phyloP scores from a whole-genome alignment of 2,329 filamentous ascomycete species.

The Dichotomopilus funicola region DNA sequence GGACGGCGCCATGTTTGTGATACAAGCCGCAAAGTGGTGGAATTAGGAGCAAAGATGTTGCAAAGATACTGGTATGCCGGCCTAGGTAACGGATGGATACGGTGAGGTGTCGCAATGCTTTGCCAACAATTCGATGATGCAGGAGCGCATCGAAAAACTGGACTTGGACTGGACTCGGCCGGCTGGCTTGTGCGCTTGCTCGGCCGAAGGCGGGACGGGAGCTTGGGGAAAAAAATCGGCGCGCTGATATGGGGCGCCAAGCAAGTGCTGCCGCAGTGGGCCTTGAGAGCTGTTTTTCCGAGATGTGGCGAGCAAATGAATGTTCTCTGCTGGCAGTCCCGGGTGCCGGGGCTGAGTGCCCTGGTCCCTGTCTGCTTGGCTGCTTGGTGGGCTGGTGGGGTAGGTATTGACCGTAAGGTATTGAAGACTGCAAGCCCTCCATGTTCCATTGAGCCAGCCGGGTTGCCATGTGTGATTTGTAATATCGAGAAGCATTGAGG shows the following conservation, averaged over 20 bases:
- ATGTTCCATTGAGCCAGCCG: too few relatives aligned
- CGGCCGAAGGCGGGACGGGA: constrained; percentile 12
- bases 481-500: too few relatives aligned
- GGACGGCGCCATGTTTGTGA: constrained; percentile 33
- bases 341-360: too few relatives aligned
- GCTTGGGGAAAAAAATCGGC: constrained; percentile 20
- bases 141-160: constrained; percentile 12
- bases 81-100: not conserved
- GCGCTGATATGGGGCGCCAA: constrained; percentile 7
- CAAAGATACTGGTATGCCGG: not conserved
- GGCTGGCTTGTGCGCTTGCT: not conserved
- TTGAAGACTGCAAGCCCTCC: too few relatives aligned
- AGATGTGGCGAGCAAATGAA: not conserved
- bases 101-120: constrained; percentile 6
- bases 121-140: constrained; percentile 15
- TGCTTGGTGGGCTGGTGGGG: too few relatives aligned
- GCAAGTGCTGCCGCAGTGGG: constrained; percentile 12
- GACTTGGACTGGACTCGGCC: not conserved
- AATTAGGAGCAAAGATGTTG: constrained; percentile 2
- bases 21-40: constrained; percentile 21
- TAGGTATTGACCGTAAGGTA: too few relatives aligned
- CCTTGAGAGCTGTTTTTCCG: constrained; percentile 15
- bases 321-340: too few relatives aligned
- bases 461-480: too few relatives aligned
- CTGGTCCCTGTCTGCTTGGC: too few relatives aligned